Base-by-base conservation (phyloP, 192 early-diverging fungal genomes). In the Gorgonomyces haynaldii region DNA sequence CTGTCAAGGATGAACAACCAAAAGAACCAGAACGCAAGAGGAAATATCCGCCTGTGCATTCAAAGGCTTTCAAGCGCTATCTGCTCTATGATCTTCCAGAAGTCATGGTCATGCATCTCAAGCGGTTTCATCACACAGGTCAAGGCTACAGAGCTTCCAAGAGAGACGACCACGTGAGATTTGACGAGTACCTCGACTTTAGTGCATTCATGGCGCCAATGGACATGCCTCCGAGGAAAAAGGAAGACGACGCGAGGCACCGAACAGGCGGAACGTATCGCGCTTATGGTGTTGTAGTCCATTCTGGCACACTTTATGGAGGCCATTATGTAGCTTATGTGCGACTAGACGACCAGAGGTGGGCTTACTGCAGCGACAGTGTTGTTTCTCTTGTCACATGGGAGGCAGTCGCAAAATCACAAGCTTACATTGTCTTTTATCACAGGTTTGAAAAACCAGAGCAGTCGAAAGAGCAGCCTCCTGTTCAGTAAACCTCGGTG, bases 361-460 rank as follows among this genome's bases (percentile, higher is more conserved):
- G 69, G 69, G 27, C 42, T n/a, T 66, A 65, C 49, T 48, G 23
- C 24, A 52, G 46, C 38, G 69, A 72, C 41, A 46, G 47, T 2
- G 12, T 29, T 26, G 66, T 69, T 5, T 17, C 57, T 12, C 15
- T 45, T 0, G 22, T 38, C 6, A 47, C 50, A 10, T 56, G 51
- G 51, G 66, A 65, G 31, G 61, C 62, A 44, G 69, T 72, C 8
- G 19, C 25, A 30, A 38, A 40, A 20, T 22, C n/a, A 9, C 60
- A 69, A 43, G 65, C 69, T 12, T 72, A 72, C 37, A 23, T 72
- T 20, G 35, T 72, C 35, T 64, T 72, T 53, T 72, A 72, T 46
- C 63, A 72, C 37, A 44, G 56, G 6, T 34, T 49, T 41, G 26
- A 34, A 9, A 24, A 49, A 58, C 6, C 4, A 37, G n/a, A n/a